Percentiles rank a stretch among this genome's conserved stretches.
Evolutionary conservation across 129 eudicot genomes (phyloP).

Genomic region (Escallonia rubra): DNA sequence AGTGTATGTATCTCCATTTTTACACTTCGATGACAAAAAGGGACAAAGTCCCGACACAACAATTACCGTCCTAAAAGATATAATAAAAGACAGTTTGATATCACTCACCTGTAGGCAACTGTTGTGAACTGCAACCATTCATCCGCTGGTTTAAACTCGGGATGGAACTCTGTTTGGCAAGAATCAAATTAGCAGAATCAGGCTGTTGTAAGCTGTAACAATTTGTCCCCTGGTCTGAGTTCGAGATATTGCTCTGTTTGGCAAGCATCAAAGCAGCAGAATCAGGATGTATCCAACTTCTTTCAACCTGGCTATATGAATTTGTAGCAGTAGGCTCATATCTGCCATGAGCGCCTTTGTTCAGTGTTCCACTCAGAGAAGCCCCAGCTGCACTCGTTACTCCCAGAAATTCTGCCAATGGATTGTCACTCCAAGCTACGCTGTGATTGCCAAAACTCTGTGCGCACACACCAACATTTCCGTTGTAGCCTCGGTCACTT

Average conservation of each 20-base stretch:
- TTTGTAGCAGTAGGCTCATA: constrained; percentile 9
- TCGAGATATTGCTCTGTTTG: constrained; percentile 17
- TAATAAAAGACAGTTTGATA: neutral
- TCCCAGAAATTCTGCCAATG: constrained; percentile 35
- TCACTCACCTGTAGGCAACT: constrained; percentile 29
- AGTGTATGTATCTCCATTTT: too few species aligned
- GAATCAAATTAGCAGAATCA: constrained; percentile 12
- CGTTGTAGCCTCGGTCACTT: neutral
- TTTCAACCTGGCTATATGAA: constrained; percentile 20
- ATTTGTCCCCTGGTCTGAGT: constrained; percentile 13
- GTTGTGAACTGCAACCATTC: constrained; percentile 16
- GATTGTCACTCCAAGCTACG: constrained; percentile 29
- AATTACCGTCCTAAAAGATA: too few species aligned
- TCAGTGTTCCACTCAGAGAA: constrained; percentile 9
- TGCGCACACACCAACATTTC: constrained; percentile 9
- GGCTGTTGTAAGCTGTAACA: constrained; percentile 19
- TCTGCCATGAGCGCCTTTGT: constrained; percentile 15
- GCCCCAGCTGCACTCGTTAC: constrained; percentile 6
- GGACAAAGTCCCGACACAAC: neutral
- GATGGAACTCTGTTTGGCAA: constrained; percentile 18
- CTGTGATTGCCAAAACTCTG: constrained; percentile 20
- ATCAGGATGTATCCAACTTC: constrained; percentile 8
- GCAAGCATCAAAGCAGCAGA: constrained; percentile 12
- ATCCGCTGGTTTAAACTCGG: constrained; percentile 16
- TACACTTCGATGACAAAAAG: too few species aligned